These are phyloP conservation scores for Trichophyton verrucosum DNA, from an alignment of 2,329 filamentous ascomycete genomes.

Conservation along the genomic window DNA sequence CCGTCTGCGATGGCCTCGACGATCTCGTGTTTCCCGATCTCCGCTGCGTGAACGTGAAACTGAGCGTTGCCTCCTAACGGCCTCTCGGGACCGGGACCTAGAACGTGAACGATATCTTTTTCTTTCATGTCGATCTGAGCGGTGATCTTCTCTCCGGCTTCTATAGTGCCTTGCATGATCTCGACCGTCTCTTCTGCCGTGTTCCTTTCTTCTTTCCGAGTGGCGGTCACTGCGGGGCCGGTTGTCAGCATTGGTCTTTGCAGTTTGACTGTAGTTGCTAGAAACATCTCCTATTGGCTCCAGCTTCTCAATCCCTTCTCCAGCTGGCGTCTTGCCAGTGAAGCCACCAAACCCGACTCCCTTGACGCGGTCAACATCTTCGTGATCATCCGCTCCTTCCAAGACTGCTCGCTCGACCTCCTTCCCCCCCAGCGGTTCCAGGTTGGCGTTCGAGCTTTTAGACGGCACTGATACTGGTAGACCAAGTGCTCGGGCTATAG, in stretches of 20 bases:
- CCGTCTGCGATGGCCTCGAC: constrained; percentile 15
- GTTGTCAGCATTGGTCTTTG: background rate
- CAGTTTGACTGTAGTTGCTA: constrained; percentile 8
- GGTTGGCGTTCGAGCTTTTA: constrained; percentile 52
- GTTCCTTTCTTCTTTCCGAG: constrained; percentile 35
- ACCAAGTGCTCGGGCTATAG: constrained; percentile 69
- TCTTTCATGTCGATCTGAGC: constrained; percentile 9
- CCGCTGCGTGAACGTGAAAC: constrained; percentile 22
- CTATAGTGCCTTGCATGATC: constrained; percentile 17
- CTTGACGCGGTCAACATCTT: constrained; percentile 18
- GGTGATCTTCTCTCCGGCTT: constrained; percentile 23
- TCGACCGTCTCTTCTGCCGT: constrained; percentile 25
- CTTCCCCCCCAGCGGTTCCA: constrained; percentile 49
- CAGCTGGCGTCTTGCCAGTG: constrained; percentile 18
- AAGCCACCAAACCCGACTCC: constrained; percentile 26
- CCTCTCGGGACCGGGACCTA: constrained; percentile 19
- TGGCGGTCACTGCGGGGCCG: constrained; percentile 4
- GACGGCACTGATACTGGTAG: constrained; percentile 52
- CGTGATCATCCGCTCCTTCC: constrained; percentile 22
- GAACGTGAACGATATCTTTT: constrained; percentile 11
- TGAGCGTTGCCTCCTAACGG: constrained; percentile 16
- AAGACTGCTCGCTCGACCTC: constrained; percentile 45
- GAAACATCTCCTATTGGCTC: constrained; percentile 18
- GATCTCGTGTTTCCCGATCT: constrained; percentile 18
- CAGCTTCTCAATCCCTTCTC: constrained; percentile 16